Evolutionary conservation across 768 basidiomycete genomes (phyloP), one percentile per base, ranked within the genome.

Genomic region (Phanerochaete sordida): DNA sequence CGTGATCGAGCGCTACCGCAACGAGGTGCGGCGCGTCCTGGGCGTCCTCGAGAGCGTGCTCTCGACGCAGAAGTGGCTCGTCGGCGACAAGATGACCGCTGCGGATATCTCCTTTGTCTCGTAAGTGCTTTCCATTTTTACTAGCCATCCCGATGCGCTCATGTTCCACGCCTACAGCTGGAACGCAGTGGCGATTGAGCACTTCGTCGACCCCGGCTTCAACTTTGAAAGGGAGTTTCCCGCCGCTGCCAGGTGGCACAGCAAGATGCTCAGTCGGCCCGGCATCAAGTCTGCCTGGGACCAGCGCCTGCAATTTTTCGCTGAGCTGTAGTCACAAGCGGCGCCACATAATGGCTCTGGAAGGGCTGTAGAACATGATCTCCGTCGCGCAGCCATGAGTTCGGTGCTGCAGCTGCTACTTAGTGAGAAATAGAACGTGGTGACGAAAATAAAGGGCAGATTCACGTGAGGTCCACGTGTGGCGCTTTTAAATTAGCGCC

Each of bases 1-100:
- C 59, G 70, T 69, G 37, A 56, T 69, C 39, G 67, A 69, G 61
- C 66, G 72, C 19, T 73, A 73, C 68, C 57, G 64, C 46, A 67
- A 69, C 39, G 72, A 73, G 68, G 63, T 63, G 9, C 33, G 46
- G 23, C 68, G 72, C 9, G 69, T 73, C 6, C 50, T 66, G 52
- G 19, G 60, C 31, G 72, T 73, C 11, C 68, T 73, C 54, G 67
- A 72, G 24, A 45, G 59, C 27, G 69, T 72, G 24, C 65, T 73
- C 33, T 59, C 62, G 23, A 72, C 70, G 57, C 65, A 66, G 47
- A 65, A 64, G 50, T 73, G 65, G 63, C 68, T 68, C 43, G 69
- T 70, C 39, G 68, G 68, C 26, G 66, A 58, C 33, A 69, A 71
- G 66, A 27, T 53, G n/a, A 69, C 65, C 44, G 61, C 69, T 57